Evolutionary conservation across 352 stramenopile species (phyloP), one percentile per base, ranked within the genome.

Genomic region (Phytophthora megakarya): DNA sequence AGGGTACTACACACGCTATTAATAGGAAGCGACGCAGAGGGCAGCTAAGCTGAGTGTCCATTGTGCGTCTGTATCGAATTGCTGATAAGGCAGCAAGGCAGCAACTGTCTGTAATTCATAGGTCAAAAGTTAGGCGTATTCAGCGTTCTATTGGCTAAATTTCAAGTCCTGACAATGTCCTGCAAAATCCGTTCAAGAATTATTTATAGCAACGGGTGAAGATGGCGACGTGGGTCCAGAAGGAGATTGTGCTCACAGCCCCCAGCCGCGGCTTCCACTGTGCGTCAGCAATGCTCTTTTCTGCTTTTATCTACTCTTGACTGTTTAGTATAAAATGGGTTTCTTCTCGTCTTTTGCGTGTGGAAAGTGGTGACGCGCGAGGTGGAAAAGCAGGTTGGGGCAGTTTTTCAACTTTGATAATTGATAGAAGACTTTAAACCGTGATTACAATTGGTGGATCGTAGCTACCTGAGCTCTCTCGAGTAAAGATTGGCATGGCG

Each of bases 401-500:
- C 10, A 25, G 1, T 25, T 54, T 44, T 47, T 32, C 11, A 1
- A 44, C 12, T 15, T 46, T 58, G n/a, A 43, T 12, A 32, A 16
- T 8, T 16, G n/a, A 33, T 32, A 32, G 2, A n/a, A 32, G 13
- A 15, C 8, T 10, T 26, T 19, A 42, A 57, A 44, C 13, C 18
- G 35, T 48, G 33, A 3, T 53, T 39, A 19, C 21, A 44, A 50
- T 50, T 19, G n/a, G 3, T 11, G 12, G 28, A 52, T 46, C 51
- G 22, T 15, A 70, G 62, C 19, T 95, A 11, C 86, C 84, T 3
- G 86, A 95, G 67, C 54, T 95, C 23, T 57, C 73, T 48, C 72
- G 78, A 44, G 92, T 98, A 48, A 96, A 97, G 57, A 85, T 98
- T 37, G 95, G 95, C 16, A 95, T 98, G 86, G 90, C 86, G 33